Base-by-base conservation (phyloP, 805 yeast species). In the Myxozyma melibiosi region DNA sequence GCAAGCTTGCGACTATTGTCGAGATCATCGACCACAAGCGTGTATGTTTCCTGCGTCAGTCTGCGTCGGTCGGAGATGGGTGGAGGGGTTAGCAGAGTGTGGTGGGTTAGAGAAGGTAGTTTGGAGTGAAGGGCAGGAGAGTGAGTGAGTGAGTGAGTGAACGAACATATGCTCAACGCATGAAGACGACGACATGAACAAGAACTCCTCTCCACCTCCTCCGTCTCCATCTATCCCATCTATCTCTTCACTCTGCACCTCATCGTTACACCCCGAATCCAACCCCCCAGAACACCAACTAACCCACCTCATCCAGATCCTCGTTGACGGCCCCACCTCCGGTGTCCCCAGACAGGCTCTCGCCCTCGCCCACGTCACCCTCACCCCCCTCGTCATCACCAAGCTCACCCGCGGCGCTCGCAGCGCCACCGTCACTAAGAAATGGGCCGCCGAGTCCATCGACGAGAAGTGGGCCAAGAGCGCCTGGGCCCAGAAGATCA, bases 1-100 rank as follows among this genome's bases (percentile, higher is more conserved):
- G 87, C 71, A 88, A 90, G 80, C 85, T 94, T 76, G 99, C 98
- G 74, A 82, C 96, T 76, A 86, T 94, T 74, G 98, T 91, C 75
- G 99, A 94, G 84, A 89, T 94, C 82, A 88, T 94, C 76, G 98
- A 94, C 85, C 97, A 94, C 85, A 91, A 90, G 85, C 88, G 97
- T 83, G 98, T 87, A 84, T 47, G 72, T 69, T 77, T 27, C 16
- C 24, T n/a, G 34, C 11, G 20, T 24, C 38, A 13, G 27, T 34
- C 31, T 7, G 24, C 34, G 48, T 28, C 22, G 31, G n/a, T n/a
- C n/a, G n/a, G n/a, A n/a, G n/a, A n/a, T n/a, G n/a, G n/a, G n/a
- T n/a, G n/a, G n/a, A 4, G 9, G 16, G 9, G 8, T 20, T 2
- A 50, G 38, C 39, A 18, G n/a, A 28, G 24, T 14, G 6, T 11